A percentile compares a stretch with the other conserved stretches of the same genome.
These are phyloP conservation scores for Coemansia sp. DNA, from an alignment of 192 early-diverging fungal species.

Conservation along the genomic window DNA sequence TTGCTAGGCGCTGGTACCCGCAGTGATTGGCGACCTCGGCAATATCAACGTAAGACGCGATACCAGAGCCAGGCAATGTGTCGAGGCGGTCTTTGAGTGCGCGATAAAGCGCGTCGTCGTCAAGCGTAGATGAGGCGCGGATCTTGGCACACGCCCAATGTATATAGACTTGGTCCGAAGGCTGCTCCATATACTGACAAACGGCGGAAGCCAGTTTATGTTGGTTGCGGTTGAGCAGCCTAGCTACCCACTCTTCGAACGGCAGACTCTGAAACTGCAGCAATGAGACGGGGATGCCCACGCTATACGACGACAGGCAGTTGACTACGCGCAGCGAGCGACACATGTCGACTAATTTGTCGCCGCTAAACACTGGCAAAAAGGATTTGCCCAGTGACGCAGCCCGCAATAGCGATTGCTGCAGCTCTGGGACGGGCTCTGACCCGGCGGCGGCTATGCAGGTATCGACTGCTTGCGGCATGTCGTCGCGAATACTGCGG, in stretches of 20 bases:
- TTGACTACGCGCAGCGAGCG: conserved; percentile 86
- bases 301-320: conserved; percentile 75
- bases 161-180: conserved; percentile 78
- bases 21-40: conserved; percentile 85
- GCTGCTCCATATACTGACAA: conserved; percentile 80
- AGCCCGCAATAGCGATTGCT: conserved; percentile 78
- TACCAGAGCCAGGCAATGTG: conserved; percentile 50
- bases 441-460: conserved; percentile 92
- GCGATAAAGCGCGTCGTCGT: conserved; percentile 84
- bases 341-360: conserved; percentile 87
- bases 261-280: conserved; percentile 73
- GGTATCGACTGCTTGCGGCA: conserved; percentile 83
- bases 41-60: conserved; percentile 85
- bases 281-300: conserved; percentile 90
- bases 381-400: conserved; percentile 95
- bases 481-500: conserved; percentile 76
- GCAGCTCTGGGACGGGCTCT: conserved; percentile 74
- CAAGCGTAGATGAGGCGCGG: conserved; percentile 67
- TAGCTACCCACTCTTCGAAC: conserved; percentile 78
- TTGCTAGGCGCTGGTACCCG: conserved; percentile 81
- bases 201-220: conserved; percentile 85
- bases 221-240: conserved; percentile 79
- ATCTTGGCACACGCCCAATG: conserved; percentile 98
- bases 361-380: conserved; percentile 79
- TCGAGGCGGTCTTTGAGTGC: conserved; percentile 79